Conservation (phyloP, 2,329 filamentous ascomycete species). For the Thermomyces lanuginosus region DNA sequence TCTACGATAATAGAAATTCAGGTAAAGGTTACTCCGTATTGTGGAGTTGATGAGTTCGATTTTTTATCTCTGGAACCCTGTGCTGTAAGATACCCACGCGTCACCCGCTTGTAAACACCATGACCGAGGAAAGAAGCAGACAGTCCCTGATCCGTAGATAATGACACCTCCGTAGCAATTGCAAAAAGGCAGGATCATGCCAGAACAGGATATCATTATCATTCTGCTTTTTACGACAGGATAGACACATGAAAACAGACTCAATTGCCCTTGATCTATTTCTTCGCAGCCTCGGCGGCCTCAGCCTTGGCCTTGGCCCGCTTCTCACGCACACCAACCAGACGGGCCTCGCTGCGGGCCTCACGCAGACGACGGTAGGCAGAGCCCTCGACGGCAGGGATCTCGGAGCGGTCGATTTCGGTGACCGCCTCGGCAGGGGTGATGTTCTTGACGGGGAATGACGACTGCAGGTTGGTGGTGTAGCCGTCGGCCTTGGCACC, state of each 20-base stretch:
- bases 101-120: too few species aligned
- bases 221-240: slow-evolving; percentile 6
- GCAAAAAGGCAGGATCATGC: slow-evolving; percentile 4
- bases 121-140: too few species aligned
- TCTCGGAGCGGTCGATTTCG: slow-evolving; percentile 67
- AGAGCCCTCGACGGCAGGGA: slow-evolving; percentile 65
- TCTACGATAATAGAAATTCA: too few species aligned
- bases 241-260: slow-evolving; percentile 6
- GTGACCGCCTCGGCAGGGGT: slow-evolving; percentile 41
- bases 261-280: slow-evolving; percentile 34
- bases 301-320: slow-evolving; percentile 68
- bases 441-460: slow-evolving; percentile 58
- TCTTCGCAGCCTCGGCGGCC: slow-evolving; percentile 42
- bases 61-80: too few species aligned
- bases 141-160: too few species aligned
- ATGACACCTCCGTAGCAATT: too few species aligned
- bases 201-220: slow-evolving; percentile 7
- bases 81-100: too few species aligned
- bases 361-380: slow-evolving; percentile 77
- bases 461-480: slow-evolving; percentile 37
- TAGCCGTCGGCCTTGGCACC: slow-evolving; percentile 36
- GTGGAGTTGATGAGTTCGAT: too few species aligned
- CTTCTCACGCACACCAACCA: slow-evolving; percentile 80
- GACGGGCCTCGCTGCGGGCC: slow-evolving; percentile 66
- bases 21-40: too few species aligned